Evolutionary conservation across 768 basidiomycete species (phyloP).

Genomic region (Mycena maculata): DNA sequence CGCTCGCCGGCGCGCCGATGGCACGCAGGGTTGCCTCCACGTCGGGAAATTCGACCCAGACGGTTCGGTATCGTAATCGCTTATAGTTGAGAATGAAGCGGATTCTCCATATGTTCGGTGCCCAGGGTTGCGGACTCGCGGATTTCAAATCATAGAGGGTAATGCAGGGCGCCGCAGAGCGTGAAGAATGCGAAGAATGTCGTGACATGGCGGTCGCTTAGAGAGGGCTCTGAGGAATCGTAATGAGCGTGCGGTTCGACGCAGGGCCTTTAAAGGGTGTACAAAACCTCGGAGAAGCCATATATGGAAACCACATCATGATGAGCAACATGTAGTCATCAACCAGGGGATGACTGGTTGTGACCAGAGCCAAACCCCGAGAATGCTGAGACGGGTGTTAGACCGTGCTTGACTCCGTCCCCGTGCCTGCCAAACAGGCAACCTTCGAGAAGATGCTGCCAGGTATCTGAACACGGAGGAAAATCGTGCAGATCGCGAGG

Average conservation of each 20-base stretch:
- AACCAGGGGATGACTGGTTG: slow-evolving; percentile 18
- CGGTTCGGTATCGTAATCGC: slow-evolving; percentile 74
- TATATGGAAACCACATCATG: slow-evolving; percentile 24
- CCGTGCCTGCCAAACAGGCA: too few relatives aligned
- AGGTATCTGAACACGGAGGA: background rate
- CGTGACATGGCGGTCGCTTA: slow-evolving; percentile 28
- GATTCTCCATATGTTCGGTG: slow-evolving; percentile 57
- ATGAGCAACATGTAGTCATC: slow-evolving; percentile 24
- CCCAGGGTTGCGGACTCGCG: slow-evolving; percentile 33
- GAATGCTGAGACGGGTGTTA: background rate
- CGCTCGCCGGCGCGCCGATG: slow-evolving; percentile 70
- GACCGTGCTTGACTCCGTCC: background rate
- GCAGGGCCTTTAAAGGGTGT: slow-evolving; percentile 2
- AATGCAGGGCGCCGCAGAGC: slow-evolving; percentile 27
- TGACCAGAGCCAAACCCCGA: slow-evolving; percentile 18
- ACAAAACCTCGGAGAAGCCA: slow-evolving; percentile 4
- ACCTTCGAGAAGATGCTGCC: background rate
- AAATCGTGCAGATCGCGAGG: background rate
- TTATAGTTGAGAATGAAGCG: slow-evolving; percentile 71
- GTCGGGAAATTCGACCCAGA: slow-evolving; percentile 78
- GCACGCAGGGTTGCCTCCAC: slow-evolving; percentile 70
- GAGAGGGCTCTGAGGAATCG: slow-evolving; percentile 8
- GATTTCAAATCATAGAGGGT: slow-evolving; percentile 35
- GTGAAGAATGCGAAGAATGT: slow-evolving; percentile 28
- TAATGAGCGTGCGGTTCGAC: background rate